These are phyloP conservation scores for Henckelia pumila DNA, from an alignment of 257 asterid species.

Conservation along the genomic window DNA sequence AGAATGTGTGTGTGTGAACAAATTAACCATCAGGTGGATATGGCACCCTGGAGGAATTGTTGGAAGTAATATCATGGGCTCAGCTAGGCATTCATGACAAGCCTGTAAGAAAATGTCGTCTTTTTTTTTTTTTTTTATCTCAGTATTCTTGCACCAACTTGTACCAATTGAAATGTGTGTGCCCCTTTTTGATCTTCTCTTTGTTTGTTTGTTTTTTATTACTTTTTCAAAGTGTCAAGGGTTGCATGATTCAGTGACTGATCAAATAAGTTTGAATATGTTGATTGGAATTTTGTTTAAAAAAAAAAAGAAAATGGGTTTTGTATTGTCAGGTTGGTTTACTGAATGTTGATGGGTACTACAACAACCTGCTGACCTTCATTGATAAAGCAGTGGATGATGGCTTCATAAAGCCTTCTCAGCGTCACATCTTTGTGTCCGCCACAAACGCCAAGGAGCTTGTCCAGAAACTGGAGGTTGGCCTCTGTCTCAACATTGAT, in stretches of 20 bases:
- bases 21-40: constrained; percentile 48
- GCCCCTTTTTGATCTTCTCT: too few relatives aligned
- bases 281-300: neutral
- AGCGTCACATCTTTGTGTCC: constrained; percentile 65
- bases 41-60: constrained; percentile 70
- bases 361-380: constrained; percentile 56
- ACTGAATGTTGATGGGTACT: constrained; percentile 76
- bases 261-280: neutral
- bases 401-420: constrained; percentile 64
- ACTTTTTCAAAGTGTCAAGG: neutral
- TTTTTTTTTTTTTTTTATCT: neutral
- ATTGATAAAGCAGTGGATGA: constrained; percentile 83
- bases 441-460: constrained; percentile 65
- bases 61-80: constrained; percentile 76
- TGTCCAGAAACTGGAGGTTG: constrained; percentile 69
- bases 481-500: neutral
- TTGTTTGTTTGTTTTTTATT: neutral
- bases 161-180: neutral
- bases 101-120: constrained; percentile 61
- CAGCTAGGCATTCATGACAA: constrained; percentile 75
- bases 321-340: constrained; percentile 58
- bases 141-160: neutral
- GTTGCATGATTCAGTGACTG: neutral
- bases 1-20: neutral
- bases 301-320: too few relatives aligned